phyloP scores from a whole-genome alignment of 2,329 filamentous ascomycete species.

The Exophiala viscosa region DNA sequence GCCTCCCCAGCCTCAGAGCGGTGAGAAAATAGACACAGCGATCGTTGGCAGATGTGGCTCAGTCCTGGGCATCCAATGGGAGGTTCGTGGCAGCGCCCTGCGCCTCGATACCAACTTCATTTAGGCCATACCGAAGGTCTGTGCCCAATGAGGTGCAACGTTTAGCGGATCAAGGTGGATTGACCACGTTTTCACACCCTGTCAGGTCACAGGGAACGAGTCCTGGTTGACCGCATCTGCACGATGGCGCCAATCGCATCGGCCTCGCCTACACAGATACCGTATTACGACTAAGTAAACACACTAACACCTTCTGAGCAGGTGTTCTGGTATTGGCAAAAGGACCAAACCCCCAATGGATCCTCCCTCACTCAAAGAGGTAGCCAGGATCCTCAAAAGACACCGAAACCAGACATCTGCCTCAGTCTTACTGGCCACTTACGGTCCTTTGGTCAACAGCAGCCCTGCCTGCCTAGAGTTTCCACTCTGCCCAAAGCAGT shows the following conservation, averaged over 20 bases:
- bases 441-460: neutral
- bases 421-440: neutral
- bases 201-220: neutral
- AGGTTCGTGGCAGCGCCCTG: constrained; percentile 4
- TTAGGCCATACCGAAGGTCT: constrained; percentile 12
- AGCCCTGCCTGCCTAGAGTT: constrained; percentile 1
- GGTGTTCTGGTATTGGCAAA: constrained; percentile 5
- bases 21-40: constrained; percentile 16
- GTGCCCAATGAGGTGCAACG: constrained; percentile 4
- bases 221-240: constrained; percentile 21
- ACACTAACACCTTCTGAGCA: neutral
- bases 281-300: constrained; percentile 5
- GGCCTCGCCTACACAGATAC: constrained; percentile 19
- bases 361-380: constrained; percentile 9
- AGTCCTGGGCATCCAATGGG: constrained; percentile 8
- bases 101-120: constrained; percentile 9
- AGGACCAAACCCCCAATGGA: constrained; percentile 6
- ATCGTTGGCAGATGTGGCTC: constrained; percentile 13
- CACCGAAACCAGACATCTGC: neutral
- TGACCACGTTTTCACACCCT: constrained; percentile 19
- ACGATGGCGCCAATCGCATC: constrained; percentile 26
- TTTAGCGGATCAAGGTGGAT: neutral
- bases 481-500: constrained; percentile 18
- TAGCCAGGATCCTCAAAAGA: neutral
- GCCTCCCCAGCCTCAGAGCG: constrained; percentile 3